Percentiles rank a stretch among this genome's conserved stretches.
Conservation (phyloP, 257 asterid species). For the Solanum gandarillasii region DNA sequence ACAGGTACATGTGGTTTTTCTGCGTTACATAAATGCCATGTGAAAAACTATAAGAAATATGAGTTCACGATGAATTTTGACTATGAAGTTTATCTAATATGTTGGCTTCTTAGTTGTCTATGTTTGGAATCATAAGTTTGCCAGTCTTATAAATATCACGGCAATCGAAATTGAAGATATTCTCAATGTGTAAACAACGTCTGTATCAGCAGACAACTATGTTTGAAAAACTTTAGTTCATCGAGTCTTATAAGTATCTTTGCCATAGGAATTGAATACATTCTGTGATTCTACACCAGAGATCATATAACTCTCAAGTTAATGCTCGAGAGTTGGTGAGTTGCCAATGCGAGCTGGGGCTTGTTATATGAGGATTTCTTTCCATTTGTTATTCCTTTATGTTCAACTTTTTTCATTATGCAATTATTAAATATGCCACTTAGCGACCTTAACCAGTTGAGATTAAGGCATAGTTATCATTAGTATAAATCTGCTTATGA, state of each 20-base stretch:
- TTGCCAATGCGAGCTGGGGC: not conserved
- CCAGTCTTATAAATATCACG: not conserved
- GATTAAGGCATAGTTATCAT: not conserved
- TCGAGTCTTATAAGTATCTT: not conserved
- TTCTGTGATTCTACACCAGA: not conserved
- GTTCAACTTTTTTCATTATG: not conserved
- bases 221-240: not conserved
- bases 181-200: not conserved
- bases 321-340: not conserved
- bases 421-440: not conserved
- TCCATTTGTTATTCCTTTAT: not conserved
- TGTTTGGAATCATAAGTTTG: not conserved
- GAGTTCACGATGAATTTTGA: not conserved
- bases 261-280: not conserved
- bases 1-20: constrained; percentile 37
- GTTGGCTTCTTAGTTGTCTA: not conserved
- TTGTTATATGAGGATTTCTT: not conserved
- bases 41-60: not conserved
- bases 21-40: not conserved
- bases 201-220: not conserved
- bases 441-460: not conserved
- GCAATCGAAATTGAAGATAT: not conserved
- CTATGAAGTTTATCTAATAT: not conserved
- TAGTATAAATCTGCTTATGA: not conserved
- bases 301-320: not conserved